Percentiles rank a stretch among this genome's conserved stretches.
phyloP scores from a whole-genome alignment of 345 rosid species.

The Eucalyptus marginata region DNA sequence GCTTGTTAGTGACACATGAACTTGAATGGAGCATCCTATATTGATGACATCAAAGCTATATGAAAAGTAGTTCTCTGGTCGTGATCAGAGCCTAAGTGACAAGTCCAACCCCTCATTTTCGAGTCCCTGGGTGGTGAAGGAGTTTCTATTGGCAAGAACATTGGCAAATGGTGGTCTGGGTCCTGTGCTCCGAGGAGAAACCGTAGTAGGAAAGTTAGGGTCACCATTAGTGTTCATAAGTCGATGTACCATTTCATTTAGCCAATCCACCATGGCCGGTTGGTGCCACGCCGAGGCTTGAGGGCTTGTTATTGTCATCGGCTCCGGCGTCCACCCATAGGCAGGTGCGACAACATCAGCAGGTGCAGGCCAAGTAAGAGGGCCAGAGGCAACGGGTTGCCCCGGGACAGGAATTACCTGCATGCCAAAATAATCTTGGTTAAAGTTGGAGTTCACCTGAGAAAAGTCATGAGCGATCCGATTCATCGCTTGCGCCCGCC shows the following conservation, averaged over 20 bases:
- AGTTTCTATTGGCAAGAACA: neutral
- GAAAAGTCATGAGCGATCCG: neutral
- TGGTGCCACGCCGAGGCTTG: neutral
- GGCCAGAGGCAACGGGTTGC: neutral
- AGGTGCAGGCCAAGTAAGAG: neutral
- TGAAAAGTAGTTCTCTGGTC: neutral
- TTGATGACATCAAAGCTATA: neutral
- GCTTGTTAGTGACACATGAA: neutral
- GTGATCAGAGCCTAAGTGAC: neutral
- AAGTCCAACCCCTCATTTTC: neutral
- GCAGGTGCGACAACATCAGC: neutral
- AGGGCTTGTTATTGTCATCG: neutral
- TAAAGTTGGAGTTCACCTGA: neutral
- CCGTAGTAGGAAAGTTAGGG: neutral
- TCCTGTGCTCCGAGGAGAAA: neutral
- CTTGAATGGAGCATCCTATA: neutral
- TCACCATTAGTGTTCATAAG: neutral
- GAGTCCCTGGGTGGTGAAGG: neutral
- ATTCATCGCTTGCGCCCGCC: neutral
- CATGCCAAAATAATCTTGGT: neutral
- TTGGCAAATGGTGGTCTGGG: neutral
- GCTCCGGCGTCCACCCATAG: neutral
- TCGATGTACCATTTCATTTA: neutral
- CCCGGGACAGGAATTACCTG: neutral
- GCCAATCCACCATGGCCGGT: neutral